phyloP scores from a whole-genome alignment of 495 filamentous ascomycete genomes.

The Letharia columbiana region DNA sequence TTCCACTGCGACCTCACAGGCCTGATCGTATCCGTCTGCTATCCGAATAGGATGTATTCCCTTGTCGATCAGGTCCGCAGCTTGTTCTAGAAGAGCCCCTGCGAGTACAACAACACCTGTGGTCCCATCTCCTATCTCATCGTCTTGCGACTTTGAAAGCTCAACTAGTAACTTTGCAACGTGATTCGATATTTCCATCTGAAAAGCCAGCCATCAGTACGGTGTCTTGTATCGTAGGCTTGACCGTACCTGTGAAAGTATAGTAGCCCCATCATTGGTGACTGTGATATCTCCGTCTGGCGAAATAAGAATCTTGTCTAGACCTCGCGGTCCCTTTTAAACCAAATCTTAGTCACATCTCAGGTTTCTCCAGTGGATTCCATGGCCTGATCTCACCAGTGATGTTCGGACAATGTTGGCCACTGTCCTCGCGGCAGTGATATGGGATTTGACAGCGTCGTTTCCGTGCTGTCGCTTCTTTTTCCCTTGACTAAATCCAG shows the following conservation, averaged over 20 bases:
- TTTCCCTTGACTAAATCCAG: slow-evolving; percentile 69
- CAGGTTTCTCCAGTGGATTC: not conserved
- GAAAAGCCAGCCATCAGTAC: slow-evolving; percentile 23
- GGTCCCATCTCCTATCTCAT: slow-evolving; percentile 97
- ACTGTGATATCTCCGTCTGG: slow-evolving; percentile 98
- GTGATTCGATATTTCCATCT: slow-evolving; percentile 99
- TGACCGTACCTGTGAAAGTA: slow-evolving; percentile 65
- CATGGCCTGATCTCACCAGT: slow-evolving; percentile 42
- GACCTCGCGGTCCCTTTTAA: slow-evolving; percentile 73
- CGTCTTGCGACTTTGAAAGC: slow-evolving; percentile 97
- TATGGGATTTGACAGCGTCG: slow-evolving; percentile 96
- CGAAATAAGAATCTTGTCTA: slow-evolving; percentile 99
- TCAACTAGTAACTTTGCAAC: slow-evolving; percentile 95
- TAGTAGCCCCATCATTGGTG: slow-evolving; percentile 97
- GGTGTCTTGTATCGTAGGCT: not conserved
- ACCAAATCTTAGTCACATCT: slow-evolving; percentile 20
- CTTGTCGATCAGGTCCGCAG: slow-evolving; percentile 98
- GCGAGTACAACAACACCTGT: slow-evolving; percentile 97
- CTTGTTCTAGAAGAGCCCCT: slow-evolving; percentile 90
- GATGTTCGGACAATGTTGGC: slow-evolving; percentile 97
- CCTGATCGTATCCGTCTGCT: slow-evolving; percentile 94
- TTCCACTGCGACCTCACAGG: slow-evolving; percentile 89
- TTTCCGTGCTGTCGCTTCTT: slow-evolving; percentile 96
- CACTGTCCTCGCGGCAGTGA: slow-evolving; percentile 90
- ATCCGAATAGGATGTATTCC: slow-evolving; percentile 98